A percentile compares a stretch with the other conserved stretches of the same genome.
phyloP scores from a whole-genome alignment of 768 basidiomycete genomes.

The Solioccasus polychromus region DNA sequence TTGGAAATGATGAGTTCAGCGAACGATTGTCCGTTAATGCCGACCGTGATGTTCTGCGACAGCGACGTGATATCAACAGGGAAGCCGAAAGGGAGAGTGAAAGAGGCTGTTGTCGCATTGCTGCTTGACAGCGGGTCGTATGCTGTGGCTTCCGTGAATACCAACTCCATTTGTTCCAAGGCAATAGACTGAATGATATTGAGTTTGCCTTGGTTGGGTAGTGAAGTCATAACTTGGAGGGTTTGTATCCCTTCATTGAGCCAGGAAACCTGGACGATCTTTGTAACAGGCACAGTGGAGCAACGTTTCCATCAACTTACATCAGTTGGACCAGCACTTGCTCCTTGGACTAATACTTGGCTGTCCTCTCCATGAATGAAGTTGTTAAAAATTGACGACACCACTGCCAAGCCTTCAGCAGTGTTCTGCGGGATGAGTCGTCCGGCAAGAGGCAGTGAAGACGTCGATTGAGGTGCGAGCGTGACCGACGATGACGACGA shows the following conservation, averaged over 20 bases:
- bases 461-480: slow-evolving; percentile 51
- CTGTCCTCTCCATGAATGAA: slow-evolving; percentile 69
- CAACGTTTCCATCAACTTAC: slow-evolving; percentile 33
- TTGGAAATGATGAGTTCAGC: slow-evolving; percentile 61
- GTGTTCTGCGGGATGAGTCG: slow-evolving; percentile 62
- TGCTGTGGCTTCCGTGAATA: slow-evolving; percentile 56
- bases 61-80: slow-evolving; percentile 64
- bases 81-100: slow-evolving; percentile 68
- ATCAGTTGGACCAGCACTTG: slow-evolving; percentile 53
- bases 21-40: slow-evolving; percentile 50
- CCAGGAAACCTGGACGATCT: slow-evolving; percentile 55
- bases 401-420: slow-evolving; percentile 48
- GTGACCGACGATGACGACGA: slow-evolving; percentile 47
- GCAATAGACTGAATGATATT: slow-evolving; percentile 62
- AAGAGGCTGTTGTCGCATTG: slow-evolving; percentile 57
- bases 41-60: slow-evolving; percentile 56
- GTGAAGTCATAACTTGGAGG: slow-evolving; percentile 53
- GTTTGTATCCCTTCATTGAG: slow-evolving; percentile 67
- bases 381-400: slow-evolving; percentile 68
- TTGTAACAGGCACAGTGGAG: slow-evolving; percentile 1
- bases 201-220: slow-evolving; percentile 62
- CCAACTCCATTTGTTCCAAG: slow-evolving; percentile 55
- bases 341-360: slow-evolving; percentile 55
- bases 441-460: slow-evolving; percentile 53
- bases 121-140: slow-evolving; percentile 60